Evolutionary conservation across 371 early-diverging fungal species (phyloP), one percentile per base, ranked within the genome.

Genomic region (Circinella minor): DNA sequence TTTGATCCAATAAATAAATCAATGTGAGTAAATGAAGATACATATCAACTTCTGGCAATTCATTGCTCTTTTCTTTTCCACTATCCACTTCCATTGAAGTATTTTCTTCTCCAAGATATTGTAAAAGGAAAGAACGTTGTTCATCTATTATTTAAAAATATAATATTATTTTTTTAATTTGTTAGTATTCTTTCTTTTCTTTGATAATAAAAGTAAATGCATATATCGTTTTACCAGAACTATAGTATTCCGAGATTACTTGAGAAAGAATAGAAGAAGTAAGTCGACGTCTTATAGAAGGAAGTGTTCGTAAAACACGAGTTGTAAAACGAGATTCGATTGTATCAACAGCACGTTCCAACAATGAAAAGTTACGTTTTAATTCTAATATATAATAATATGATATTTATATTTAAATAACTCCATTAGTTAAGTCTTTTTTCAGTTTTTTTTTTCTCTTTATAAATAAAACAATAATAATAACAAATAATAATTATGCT

Each of bases 271-370:
- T 82, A 18, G 82, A 82, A n/a, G 87, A 79, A 51, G 88, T 91
- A 55, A 97, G 77, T 17, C 93, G 90, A 78, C 89, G 91, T 69
- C 98, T 91, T 65, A 96, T 79, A 1, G 91, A 84, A 43, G 93
- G 89, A 27, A 93, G 86, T 10, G 91, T 88, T 66, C 98, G 89
- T 67, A 97, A 73, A 8, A 93, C 98, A 65, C 98, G 92, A 15
- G 94, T 91, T 11, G 92, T 92, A 76, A 92, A 97, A 48, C 96
- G 91, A 38, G 92, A 76, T 78, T 98, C 98, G 55, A 93, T 81
- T 4, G 92, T 88, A 18, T 92, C 84, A 4, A 94, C 96, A 48
- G 94, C 92, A 65, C 92, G 86, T 75, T 95, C 94, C 73, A 98
- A 78, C 51, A 97, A 81, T 36, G 74, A 65, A 75, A 95, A 87